These are phyloP conservation scores for Hanseniaspora vineae DNA, from an alignment of 805 yeast species.

Conservation along the genomic window DNA sequence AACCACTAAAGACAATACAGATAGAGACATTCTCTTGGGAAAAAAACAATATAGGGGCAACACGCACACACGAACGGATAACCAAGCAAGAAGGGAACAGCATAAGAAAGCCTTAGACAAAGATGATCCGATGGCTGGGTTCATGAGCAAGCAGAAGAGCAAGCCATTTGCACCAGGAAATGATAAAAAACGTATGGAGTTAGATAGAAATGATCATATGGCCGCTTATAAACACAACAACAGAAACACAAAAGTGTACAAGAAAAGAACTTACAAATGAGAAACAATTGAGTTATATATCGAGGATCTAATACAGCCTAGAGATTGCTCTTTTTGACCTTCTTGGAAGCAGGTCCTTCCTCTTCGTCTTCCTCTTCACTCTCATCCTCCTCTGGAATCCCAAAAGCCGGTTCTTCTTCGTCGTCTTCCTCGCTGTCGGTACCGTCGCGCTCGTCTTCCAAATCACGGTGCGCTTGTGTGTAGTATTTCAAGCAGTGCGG, in stretches of 20 bases:
- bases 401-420: slow-evolving; percentile 9
- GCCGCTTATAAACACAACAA: background rate
- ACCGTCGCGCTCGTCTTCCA: slow-evolving; percentile 42
- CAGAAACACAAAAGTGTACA: background rate
- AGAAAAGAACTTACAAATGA: background rate
- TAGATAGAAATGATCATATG: background rate
- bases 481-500: slow-evolving; percentile 80
- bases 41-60: background rate
- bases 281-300: background rate
- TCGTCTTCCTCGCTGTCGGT: slow-evolving; percentile 39
- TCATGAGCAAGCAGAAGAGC: background rate
- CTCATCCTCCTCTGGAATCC: slow-evolving; percentile 15
- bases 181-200: background rate
- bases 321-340: background rate
- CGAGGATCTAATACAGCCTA: background rate
- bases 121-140: background rate
- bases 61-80: background rate
- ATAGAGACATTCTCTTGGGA: background rate
- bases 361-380: slow-evolving; percentile 6
- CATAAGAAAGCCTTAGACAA: background rate
- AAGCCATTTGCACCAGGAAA: background rate
- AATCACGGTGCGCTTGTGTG: slow-evolving; percentile 58
- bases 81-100: background rate
- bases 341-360: slow-evolving; percentile 1
- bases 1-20: background rate